A percentile compares a stretch with the other conserved stretches of the same genome.
Conservation (phyloP, 2,329 filamentous ascomycete genomes). For the Bertia moriformis region DNA sequence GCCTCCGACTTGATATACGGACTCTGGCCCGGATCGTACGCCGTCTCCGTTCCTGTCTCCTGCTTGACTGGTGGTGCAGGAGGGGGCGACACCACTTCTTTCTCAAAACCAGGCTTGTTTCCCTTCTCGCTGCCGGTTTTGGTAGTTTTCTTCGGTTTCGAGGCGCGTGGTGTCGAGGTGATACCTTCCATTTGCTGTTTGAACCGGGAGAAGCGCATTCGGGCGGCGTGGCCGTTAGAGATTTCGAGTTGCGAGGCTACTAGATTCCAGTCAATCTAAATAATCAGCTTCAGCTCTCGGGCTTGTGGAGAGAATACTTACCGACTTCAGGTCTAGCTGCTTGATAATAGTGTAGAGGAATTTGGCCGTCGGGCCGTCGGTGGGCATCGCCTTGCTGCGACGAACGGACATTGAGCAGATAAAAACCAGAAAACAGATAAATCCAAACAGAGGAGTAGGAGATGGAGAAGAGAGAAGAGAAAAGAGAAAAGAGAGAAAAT, state of each 20-base stretch:
- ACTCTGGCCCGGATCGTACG: too few relatives aligned
- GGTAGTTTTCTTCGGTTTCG: not conserved
- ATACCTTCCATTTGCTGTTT: conserved; percentile 33
- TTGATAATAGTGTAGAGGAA: not conserved
- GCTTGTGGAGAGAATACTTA: too few relatives aligned
- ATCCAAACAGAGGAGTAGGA: too few relatives aligned
- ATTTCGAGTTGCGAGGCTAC: conserved; percentile 32
- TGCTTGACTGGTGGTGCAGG: not conserved
- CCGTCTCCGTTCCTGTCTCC: too few relatives aligned
- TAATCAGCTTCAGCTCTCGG: not conserved
- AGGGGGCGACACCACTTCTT: not conserved
- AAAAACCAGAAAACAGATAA: too few relatives aligned
- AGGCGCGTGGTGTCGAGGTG: conserved; percentile 6
- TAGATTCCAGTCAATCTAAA: conserved; percentile 36
- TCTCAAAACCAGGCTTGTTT: not conserved
- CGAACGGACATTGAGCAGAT: not conserved
- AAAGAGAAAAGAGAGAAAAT: too few relatives aligned
- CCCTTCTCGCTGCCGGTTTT: not conserved
- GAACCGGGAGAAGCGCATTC: conserved; percentile 40
- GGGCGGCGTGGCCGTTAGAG: conserved; percentile 38
- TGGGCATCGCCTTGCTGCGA: not conserved
- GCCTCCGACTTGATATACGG: too few relatives aligned
- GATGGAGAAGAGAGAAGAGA: too few relatives aligned
- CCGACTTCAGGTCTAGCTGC: not conserved
- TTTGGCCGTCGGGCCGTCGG: not conserved